These are phyloP conservation scores for Pichia californica DNA, from an alignment of 805 yeast species.

Conservation along the genomic window DNA sequence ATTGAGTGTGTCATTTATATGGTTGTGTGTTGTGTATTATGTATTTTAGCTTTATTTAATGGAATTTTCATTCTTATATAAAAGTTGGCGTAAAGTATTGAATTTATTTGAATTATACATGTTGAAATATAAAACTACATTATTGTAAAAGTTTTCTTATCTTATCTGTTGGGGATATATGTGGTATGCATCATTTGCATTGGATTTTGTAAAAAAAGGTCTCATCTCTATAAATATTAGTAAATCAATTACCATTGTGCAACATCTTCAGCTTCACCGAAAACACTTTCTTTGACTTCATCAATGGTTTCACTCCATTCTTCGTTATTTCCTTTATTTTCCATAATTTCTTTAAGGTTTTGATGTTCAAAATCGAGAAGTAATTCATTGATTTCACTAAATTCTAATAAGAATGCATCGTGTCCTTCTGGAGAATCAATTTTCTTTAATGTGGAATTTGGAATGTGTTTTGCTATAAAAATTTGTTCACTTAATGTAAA, in stretches of 20 bases:
- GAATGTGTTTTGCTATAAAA: slow-evolving; percentile 67
- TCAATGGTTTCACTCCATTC: slow-evolving; percentile 40
- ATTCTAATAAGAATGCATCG: slow-evolving; percentile 91
- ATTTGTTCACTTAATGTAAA: slow-evolving; percentile 92
- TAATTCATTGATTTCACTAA: slow-evolving; percentile 68
- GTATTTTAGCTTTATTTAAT: too few relatives aligned
- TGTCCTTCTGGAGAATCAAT: slow-evolving; percentile 94
- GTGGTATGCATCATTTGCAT: too few relatives aligned
- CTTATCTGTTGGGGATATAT: too few relatives aligned
- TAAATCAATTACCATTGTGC: slow-evolving; percentile 65
- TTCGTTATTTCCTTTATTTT: slow-evolving; percentile 39
- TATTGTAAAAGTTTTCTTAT: too few relatives aligned
- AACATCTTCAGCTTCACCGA: slow-evolving; percentile 95
- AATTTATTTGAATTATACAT: too few relatives aligned
- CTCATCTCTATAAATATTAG: too few relatives aligned
- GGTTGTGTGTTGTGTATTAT: too few relatives aligned
- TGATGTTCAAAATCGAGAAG: slow-evolving; percentile 59
- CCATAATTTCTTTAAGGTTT: slow-evolving; percentile 54
- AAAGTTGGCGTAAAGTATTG: too few relatives aligned
- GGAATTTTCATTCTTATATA: too few relatives aligned
- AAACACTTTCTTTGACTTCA: slow-evolving; percentile 59
- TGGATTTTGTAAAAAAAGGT: too few relatives aligned
- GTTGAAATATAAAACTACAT: too few relatives aligned
- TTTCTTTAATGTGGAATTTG: slow-evolving; percentile 58
- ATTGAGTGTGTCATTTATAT: too few relatives aligned